Evolutionary conservation across 2,329 filamentous ascomycete species (phyloP), one percentile per base, ranked within the genome.

Genomic region (Epicoccum nigrum): DNA sequence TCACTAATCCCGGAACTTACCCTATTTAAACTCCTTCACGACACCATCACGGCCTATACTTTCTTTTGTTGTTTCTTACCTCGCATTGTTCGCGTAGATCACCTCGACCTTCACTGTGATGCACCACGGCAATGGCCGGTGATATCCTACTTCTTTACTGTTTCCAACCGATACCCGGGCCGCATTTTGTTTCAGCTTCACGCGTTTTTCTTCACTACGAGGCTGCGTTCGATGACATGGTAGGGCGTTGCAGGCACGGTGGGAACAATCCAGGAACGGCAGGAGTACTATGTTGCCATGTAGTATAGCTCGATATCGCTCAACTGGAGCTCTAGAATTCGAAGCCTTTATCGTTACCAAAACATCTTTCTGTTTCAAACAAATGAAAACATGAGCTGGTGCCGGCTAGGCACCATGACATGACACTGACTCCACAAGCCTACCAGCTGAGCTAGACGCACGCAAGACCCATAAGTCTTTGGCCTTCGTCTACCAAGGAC

Each of bases 141-240:
- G 28, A 13, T 11, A 30, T 52, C 37, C 13, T 35, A 32, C 27
- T 58, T 58, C 55, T 54, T 30, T 56, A 54, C 55, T 58, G 41
- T 54, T 55, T 56, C 54, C 57, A 60, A 59, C 51, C 58, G 60
- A 70, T 70, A 70, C 65, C 67, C 67, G 56, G 55, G 55, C 44
- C 46, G 55, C 51, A 54, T 45, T 42, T 61, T 47, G 50, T 56
- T 62, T 56, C 57, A 59, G 51, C 51, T 62, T 55, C 45, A 58
- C 27, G 43, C 32, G 31, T 59, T 57, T 51, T 57, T 51, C 35
- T 49, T 55, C 51, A 45, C 54, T 38, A 51, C 47, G 30, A 55
- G 40, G 37, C 35, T 37, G 43, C 53, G 38, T 55, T 46, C 49
- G 57, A 58, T 55, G 49, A 46, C 39, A 41, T 52, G 40, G 48